These are phyloP conservation scores for Ophiocordyceps camponoti-rufipedis DNA, from an alignment of 2,329 filamentous ascomycete genomes.

Conservation along the genomic window DNA sequence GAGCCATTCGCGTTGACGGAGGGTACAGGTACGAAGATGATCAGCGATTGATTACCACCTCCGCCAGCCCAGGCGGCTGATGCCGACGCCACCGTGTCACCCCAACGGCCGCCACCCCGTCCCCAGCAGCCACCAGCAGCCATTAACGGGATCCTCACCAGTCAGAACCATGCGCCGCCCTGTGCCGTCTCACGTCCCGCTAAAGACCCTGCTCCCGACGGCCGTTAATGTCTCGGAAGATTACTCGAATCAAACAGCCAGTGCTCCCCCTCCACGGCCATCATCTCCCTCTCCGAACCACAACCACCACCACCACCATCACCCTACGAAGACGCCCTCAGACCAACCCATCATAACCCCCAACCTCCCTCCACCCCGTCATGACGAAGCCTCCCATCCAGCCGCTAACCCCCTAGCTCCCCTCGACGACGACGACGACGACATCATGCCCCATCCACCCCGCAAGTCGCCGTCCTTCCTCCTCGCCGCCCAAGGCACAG, in stretches of 20 bases:
- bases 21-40: neutral
- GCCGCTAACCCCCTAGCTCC: constrained; percentile 12
- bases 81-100: constrained; percentile 1
- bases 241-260: neutral
- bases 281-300: too few relatives aligned
- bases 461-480: constrained; percentile 18
- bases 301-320: neutral
- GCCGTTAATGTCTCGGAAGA: constrained; percentile 9
- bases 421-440: constrained; percentile 3
- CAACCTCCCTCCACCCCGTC: constrained; percentile 3
- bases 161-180: neutral
- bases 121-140: neutral
- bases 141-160: neutral
- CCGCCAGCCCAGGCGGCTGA: neutral
- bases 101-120: neutral
- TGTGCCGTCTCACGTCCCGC: constrained; percentile 4
- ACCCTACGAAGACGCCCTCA: constrained; percentile 1
- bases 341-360: neutral
- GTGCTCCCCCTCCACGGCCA: neutral
- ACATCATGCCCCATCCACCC: constrained; percentile 13
- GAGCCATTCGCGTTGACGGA: neutral
- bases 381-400: constrained; percentile 5
- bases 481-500: neutral
- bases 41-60: neutral
- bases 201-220: constrained; percentile 12